phyloP scores from a whole-genome alignment of 164 flowering plant genomes.

The Magnolia kwangsiensis region DNA sequence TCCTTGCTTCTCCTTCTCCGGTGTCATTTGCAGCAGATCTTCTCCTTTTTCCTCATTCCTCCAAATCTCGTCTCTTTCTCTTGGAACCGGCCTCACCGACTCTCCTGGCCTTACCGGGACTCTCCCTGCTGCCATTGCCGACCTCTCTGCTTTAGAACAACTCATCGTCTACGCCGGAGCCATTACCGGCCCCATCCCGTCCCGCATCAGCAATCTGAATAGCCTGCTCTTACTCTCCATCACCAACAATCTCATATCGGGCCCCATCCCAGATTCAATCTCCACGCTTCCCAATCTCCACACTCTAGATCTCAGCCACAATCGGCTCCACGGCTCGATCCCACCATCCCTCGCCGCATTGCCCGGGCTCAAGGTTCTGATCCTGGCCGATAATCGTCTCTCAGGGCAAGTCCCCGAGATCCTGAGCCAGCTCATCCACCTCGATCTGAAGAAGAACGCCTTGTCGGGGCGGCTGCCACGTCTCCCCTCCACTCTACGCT shows the following conservation, averaged over 20 bases:
- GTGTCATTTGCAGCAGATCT: conserved; percentile 36
- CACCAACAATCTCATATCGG: conserved; percentile 55
- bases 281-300: conserved; percentile 38
- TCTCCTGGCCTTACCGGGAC: conserved; percentile 64
- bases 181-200: conserved; percentile 65
- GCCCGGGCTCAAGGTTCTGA: conserved; percentile 37
- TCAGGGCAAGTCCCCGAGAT: conserved; percentile 35
- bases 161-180: conserved; percentile 61
- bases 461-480: conserved; percentile 41
- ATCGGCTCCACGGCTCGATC: conserved; percentile 47
- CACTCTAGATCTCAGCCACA: conserved; percentile 69
- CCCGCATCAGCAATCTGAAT: conserved; percentile 39
- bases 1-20: conserved; percentile 57
- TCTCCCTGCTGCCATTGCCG: conserved; percentile 38
- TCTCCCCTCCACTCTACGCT: conserved; percentile 58
- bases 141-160: conserved; percentile 46
- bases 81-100: conserved; percentile 57
- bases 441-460: conserved; percentile 46
- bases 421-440: conserved; percentile 38
- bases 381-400: conserved; percentile 42
- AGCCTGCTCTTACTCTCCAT: conserved; percentile 57
- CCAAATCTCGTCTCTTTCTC: conserved; percentile 48
- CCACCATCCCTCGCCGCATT: conserved; percentile 32
- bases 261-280: conserved; percentile 47
- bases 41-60: background rate